Evolutionary conservation across 345 rosid species (phyloP).

Genomic region (Dipteronia dyeriana): DNA sequence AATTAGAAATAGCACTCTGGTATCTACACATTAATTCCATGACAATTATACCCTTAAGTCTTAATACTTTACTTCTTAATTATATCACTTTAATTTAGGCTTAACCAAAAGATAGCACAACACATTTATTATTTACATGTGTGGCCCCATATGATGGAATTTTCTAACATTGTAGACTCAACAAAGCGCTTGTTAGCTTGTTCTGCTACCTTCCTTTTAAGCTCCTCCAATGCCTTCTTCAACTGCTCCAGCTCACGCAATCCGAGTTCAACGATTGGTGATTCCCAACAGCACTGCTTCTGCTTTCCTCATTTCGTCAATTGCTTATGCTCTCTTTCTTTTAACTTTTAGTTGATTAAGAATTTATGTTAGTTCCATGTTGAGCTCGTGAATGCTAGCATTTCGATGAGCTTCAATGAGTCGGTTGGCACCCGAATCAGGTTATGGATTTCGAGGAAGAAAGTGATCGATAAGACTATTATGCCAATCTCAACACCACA

Average conservation of each 20-base stretch:
- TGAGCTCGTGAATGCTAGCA: conserved; percentile 30
- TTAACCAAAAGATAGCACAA: too few relatives aligned
- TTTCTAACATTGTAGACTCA: too few relatives aligned
- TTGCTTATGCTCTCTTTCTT: too few relatives aligned
- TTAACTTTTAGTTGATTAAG: conserved; percentile 28
- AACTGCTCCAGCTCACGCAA: conserved; percentile 25
- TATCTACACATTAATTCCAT: too few relatives aligned
- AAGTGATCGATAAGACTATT: conserved; percentile 43
- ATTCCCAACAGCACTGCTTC: conserved; percentile 36
- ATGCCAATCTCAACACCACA: conserved; percentile 44
- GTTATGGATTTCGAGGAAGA: conserved; percentile 19
- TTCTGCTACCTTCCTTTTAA: conserved; percentile 26
- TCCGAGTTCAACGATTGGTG: conserved; percentile 29
- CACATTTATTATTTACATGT: too few relatives aligned
- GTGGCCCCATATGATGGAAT: too few relatives aligned
- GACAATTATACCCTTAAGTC: too few relatives aligned
- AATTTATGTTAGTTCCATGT: conserved; percentile 22
- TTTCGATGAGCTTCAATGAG: conserved; percentile 37
- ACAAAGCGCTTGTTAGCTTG: conserved; percentile 19
- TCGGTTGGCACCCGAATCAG: background rate
- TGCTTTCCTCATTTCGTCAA: conserved; percentile 24
- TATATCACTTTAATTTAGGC: too few relatives aligned
- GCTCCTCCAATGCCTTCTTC: conserved; percentile 27
- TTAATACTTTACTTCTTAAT: too few relatives aligned
- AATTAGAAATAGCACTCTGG: too few relatives aligned